A percentile compares a stretch with the other conserved stretches of the same genome.
phyloP scores from a whole-genome alignment of 768 basidiomycete genomes.

The Boletus rubroflammeus region DNA sequence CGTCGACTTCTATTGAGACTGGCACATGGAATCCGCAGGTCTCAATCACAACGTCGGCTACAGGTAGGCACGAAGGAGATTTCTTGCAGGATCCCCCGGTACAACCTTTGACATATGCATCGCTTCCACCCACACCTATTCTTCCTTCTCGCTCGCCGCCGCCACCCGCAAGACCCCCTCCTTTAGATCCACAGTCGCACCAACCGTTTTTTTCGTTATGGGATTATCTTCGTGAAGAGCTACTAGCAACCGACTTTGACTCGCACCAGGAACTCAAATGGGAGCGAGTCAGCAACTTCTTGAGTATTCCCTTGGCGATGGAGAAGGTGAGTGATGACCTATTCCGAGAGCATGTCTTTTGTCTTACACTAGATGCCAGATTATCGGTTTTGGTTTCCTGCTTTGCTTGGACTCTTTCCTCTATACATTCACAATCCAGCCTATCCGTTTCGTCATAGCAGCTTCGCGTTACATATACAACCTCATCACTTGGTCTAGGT shows the following conservation, averaged over 20 bases:
- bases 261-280: conserved; percentile 92
- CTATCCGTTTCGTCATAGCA: conserved; percentile 78
- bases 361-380: conserved; percentile 42
- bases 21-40: conserved; percentile 22
- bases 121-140: conserved; percentile 72
- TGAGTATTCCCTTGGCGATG: conserved; percentile 86
- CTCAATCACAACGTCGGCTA: conserved; percentile 7
- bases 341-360: background rate
- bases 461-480: conserved; percentile 51
- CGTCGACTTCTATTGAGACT: conserved; percentile 25
- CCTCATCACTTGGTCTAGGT: conserved; percentile 45
- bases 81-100: conserved; percentile 3
- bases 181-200: conserved; percentile 18
- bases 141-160: conserved; percentile 40
- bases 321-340: conserved; percentile 68
- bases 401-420: conserved; percentile 96
- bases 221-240: conserved; percentile 88
- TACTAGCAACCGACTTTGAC: conserved; percentile 90
- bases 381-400: conserved; percentile 87
- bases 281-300: conserved; percentile 95
- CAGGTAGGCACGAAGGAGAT: conserved; percentile 14
- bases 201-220: conserved; percentile 74
- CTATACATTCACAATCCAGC: conserved; percentile 96
- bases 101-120: conserved; percentile 59
- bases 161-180: conserved; percentile 11